Percentiles rank a stretch among this genome's conserved stretches.
These are phyloP conservation scores for Aaosphaeria arxii DNA, from an alignment of 2,329 filamentous ascomycete genomes.

Conservation along the genomic window DNA sequence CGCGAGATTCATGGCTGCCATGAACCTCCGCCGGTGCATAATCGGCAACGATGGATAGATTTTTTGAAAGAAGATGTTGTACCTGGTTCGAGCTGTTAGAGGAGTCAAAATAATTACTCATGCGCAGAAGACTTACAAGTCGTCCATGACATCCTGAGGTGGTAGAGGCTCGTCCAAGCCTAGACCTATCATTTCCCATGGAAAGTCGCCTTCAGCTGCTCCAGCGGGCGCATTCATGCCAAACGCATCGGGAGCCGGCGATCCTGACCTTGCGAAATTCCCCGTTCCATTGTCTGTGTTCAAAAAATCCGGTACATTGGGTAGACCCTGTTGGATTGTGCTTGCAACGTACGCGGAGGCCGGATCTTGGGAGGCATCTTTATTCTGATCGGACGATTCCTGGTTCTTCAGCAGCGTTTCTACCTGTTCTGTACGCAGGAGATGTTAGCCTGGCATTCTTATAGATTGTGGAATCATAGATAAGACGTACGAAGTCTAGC, in stretches of 20 bases:
- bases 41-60: constrained; percentile 82
- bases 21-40: constrained; percentile 83
- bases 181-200: constrained; percentile 82
- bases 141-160: constrained; percentile 75
- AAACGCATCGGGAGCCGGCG: constrained; percentile 15
- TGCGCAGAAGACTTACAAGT: constrained; percentile 58
- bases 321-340: constrained; percentile 22
- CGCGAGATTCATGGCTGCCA: constrained; percentile 86
- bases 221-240: constrained; percentile 10
- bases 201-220: constrained; percentile 46
- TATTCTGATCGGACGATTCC: constrained; percentile 47
- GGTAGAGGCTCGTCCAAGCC: constrained; percentile 82
- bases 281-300: constrained; percentile 8
- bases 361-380: constrained; percentile 20
- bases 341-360: constrained; percentile 31
- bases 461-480: constrained; percentile 1
- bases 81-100: constrained; percentile 49
- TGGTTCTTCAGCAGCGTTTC: constrained; percentile 86
- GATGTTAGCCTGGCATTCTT: constrained; percentile 3
- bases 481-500: constrained; percentile 75
- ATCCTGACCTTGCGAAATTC: constrained; percentile 10
- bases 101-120: background rate
- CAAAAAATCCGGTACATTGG: constrained; percentile 17
- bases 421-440: constrained; percentile 69
- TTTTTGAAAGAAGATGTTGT: constrained; percentile 87